A percentile compares a stretch with the other conserved stretches of the same genome.
These are phyloP conservation scores for Funneliformis caledonium DNA, from an alignment of 371 early-diverging fungal species.

Conservation along the genomic window DNA sequence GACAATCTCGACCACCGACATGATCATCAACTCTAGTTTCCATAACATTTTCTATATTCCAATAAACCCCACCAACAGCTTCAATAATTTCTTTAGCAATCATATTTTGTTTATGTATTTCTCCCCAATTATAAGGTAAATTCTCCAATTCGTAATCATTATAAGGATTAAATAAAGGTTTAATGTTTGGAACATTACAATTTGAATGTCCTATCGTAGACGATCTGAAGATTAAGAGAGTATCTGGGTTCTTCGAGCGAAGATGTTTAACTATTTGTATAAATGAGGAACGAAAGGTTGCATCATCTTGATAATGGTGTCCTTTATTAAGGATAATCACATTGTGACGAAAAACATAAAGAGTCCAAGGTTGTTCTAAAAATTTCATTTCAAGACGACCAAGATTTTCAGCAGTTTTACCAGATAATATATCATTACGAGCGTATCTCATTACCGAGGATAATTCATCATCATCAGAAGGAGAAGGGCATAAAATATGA, in stretches of 20 bases:
- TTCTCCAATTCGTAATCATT: constrained; percentile 49
- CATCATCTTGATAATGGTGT: constrained; percentile 53
- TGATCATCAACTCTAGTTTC: constrained; percentile 63
- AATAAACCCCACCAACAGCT: constrained; percentile 61
- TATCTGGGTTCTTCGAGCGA: constrained; percentile 50
- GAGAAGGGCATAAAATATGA: constrained; percentile 11
- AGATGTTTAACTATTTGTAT: constrained; percentile 54
- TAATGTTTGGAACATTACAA: constrained; percentile 49
- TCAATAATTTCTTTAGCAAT: constrained; percentile 62
- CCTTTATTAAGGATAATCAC: constrained; percentile 60
- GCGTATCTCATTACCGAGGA: constrained; percentile 52
- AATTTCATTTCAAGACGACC: constrained; percentile 51
- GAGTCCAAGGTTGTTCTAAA: constrained; percentile 59
- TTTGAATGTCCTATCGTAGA: constrained; percentile 55
- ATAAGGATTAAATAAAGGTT: constrained; percentile 47
- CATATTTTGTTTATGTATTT: constrained; percentile 57
- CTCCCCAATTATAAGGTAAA: constrained; percentile 61
- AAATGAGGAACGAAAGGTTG: constrained; percentile 51
- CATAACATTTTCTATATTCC: constrained; percentile 60
- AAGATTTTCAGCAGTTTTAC: constrained; percentile 46
- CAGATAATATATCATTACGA: constrained; percentile 61
- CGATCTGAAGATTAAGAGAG: constrained; percentile 60
- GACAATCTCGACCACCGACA: constrained; percentile 62
- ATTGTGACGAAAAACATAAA: constrained; percentile 49
- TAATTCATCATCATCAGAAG: constrained; percentile 44